Base-by-base conservation (phyloP, 352 stramenopile species). In the Phytopythium mirpurense region DNA sequence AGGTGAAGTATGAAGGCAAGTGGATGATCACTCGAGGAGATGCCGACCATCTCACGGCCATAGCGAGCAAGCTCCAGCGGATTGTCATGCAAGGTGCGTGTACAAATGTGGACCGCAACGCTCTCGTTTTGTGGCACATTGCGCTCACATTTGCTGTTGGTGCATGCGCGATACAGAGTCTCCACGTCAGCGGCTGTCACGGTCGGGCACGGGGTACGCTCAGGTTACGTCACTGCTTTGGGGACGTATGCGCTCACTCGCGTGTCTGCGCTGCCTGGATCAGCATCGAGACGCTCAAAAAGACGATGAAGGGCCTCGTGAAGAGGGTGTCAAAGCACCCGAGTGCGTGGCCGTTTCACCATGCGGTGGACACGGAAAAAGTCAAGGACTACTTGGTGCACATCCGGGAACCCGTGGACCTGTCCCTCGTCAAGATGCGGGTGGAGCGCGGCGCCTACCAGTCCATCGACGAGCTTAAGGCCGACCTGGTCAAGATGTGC, bases 311-410 rank as follows among this genome's bases (percentile, higher is more conserved):
- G 43, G 60, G 77, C 23, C 68, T 99, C 24, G 78, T 96, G 45
- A 91, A 90, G 43, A 86, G 95, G 26, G 73, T 98, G 12, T 89
- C 89, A 35, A 95, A 87, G 54, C 93, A 99, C 62, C 88, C 96
- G 36, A 97, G 90, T 55, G 83, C 96, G 23, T 99, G 97, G 97
- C 95, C 95, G 6, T 99, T 99, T 68, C 88, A 96, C 31, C 93
- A 99, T 57, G 96, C 97, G 0, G 97, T 99, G 6, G 85, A 98
- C 70, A 96, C 83, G 32, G 86, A 62, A 35, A 78, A 97, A 47
- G 96, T 99, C 1, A 76, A 91, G 12, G 97, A 99, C 76, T 99
- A 99, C 76, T 67, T 98, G 19, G 86, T 98, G 21, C 82, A 98
- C 51, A 95, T 99, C 51, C 96, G 95, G 58, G 83, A 98, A 27